Evolutionary conservation across 345 rosid genomes (phyloP).

Genomic region (Eucalyptus pauciflora): DNA sequence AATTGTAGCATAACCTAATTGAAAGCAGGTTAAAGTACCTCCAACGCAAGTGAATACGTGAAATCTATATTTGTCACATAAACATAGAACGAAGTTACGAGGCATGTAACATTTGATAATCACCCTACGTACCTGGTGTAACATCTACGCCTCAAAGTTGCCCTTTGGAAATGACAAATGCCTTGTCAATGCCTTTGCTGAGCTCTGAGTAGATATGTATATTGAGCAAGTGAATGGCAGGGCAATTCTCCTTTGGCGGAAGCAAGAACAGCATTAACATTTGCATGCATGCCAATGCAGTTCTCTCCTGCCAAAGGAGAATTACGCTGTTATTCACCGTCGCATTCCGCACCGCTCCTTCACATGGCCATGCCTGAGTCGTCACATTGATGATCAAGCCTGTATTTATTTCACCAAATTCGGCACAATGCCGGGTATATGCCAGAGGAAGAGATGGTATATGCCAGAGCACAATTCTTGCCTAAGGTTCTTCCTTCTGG

Average conservation of each 20-base stretch:
- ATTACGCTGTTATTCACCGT: neutral
- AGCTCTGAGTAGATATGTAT: neutral
- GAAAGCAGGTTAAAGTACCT: too few relatives aligned
- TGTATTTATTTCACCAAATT: neutral
- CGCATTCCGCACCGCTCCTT: neutral
- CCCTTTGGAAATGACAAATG: neutral
- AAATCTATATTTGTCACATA: too few relatives aligned
- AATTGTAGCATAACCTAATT: too few relatives aligned
- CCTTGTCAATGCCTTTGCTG: neutral
- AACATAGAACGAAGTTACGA: neutral
- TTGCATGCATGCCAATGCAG: neutral
- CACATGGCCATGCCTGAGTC: neutral
- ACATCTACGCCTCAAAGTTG: neutral
- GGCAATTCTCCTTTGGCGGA: slow-evolving; percentile 4
- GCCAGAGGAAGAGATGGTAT: neutral
- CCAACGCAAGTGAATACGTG: too few relatives aligned
- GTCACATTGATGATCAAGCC: neutral
- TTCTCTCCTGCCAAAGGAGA: neutral
- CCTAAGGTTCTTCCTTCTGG: neutral
- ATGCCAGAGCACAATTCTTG: neutral
- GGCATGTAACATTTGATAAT: neutral
- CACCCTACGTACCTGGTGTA: neutral
- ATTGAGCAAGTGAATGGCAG: neutral
- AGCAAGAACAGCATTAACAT: neutral
- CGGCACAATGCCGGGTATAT: neutral